Conservation (phyloP, 768 basidiomycete species). For the Lentinula sp. region DNA sequence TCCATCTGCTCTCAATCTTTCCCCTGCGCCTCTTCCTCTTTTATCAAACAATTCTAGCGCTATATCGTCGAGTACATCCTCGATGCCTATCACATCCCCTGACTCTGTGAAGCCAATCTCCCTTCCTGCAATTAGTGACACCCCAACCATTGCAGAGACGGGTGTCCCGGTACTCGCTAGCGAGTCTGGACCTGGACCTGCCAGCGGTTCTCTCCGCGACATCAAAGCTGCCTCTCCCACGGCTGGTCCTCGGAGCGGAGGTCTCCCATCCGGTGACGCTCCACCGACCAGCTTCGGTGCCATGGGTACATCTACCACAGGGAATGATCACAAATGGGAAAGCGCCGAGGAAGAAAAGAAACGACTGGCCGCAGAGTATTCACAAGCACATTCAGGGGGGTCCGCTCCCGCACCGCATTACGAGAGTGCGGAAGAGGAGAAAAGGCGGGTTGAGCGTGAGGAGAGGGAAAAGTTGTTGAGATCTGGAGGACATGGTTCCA, state of each 20-base stretch:
- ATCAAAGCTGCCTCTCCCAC: slow-evolving; percentile 32
- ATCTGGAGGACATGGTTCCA: slow-evolving; percentile 7
- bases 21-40: slow-evolving; percentile 32
- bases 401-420: slow-evolving; percentile 13
- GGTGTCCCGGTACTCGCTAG: slow-evolving; percentile 66
- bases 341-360: slow-evolving; percentile 64
- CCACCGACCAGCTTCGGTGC: slow-evolving; percentile 25
- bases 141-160: slow-evolving; percentile 70
- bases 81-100: slow-evolving; percentile 19
- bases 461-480: slow-evolving; percentile 51
- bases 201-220: slow-evolving; percentile 56
- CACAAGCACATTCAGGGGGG: slow-evolving; percentile 7
- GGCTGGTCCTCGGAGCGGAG: slow-evolving; percentile 29
- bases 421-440: slow-evolving; percentile 60
- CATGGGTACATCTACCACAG: slow-evolving; percentile 14
- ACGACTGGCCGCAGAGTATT: slow-evolving; percentile 38
- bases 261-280: slow-evolving; percentile 17
- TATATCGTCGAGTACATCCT: slow-evolving; percentile 10
- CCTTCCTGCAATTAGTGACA: slow-evolving; percentile 22
- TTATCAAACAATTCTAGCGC: not conserved
- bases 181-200: slow-evolving; percentile 55
- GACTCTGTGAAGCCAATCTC: slow-evolving; percentile 20
- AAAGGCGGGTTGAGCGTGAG: slow-evolving; percentile 57
- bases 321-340: slow-evolving; percentile 24
- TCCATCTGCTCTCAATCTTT: slow-evolving; percentile 27